Percentiles rank a stretch among this genome's conserved stretches.
Conservation (phyloP, 108 stramenopile genomes). For the Pelagomonas calceolata region DNA sequence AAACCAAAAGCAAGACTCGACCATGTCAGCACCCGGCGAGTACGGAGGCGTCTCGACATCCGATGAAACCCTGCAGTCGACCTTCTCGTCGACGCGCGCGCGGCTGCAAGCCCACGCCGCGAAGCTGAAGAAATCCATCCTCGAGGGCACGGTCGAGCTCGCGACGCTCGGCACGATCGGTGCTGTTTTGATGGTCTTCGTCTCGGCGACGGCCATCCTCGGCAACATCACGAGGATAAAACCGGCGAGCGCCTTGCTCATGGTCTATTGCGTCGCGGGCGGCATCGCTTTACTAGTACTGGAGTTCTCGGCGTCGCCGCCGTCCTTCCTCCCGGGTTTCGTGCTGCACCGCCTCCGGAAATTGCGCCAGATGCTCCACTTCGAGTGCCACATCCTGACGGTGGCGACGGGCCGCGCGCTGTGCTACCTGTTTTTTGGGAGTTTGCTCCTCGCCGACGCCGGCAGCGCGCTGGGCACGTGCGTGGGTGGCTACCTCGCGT, state of each 20-base stretch:
- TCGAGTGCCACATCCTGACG: not conserved
- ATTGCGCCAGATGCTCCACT: not conserved
- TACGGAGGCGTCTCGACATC: too few species aligned
- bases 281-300: not conserved
- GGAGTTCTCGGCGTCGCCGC: too few species aligned
- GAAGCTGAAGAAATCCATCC: too few species aligned
- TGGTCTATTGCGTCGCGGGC: not conserved
- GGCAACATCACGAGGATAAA: not conserved
- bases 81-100: too few species aligned
- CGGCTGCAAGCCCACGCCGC: too few species aligned
- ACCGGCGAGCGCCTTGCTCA: not conserved
- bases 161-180: too few species aligned
- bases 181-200: too few species aligned
- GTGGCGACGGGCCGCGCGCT: not conserved
- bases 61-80: too few species aligned
- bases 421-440: not conserved
- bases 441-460: not conserved
- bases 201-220: not conserved
- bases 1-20: too few species aligned
- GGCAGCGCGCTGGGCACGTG: not conserved
- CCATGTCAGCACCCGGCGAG: too few species aligned
- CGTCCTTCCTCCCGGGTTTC: too few species aligned
- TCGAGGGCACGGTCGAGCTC: too few species aligned
- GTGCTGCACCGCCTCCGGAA: not conserved
- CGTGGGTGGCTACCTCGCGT: not conserved